A percentile compares a stretch with the other conserved stretches of the same genome.
Evolutionary conservation across 2,329 filamentous ascomycete genomes (phyloP).

Genomic region (Trichothecium roseum): DNA sequence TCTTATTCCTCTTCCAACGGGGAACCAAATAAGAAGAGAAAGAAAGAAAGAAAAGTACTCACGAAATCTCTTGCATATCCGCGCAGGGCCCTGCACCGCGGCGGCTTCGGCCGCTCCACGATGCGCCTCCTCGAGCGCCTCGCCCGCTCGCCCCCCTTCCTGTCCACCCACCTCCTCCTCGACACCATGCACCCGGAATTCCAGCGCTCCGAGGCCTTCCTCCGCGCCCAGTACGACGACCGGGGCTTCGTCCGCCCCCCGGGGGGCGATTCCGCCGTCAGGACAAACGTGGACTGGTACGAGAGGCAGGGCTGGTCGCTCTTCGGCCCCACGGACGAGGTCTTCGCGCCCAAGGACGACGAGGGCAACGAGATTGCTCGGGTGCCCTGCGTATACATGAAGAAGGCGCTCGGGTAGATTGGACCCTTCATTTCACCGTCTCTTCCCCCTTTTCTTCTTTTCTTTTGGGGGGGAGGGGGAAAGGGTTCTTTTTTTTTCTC

Average conservation of each 20-base stretch:
- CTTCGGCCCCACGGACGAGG: slow-evolving; percentile 6
- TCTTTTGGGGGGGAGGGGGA: no score
- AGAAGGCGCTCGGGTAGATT: slow-evolving; percentile 10
- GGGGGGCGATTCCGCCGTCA: no score
- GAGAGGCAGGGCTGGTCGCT: slow-evolving; percentile 14
- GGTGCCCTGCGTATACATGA: slow-evolving; percentile 13
- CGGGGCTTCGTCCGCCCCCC: slow-evolving; percentile 14
- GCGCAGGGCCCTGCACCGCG: slow-evolving; percentile 20
- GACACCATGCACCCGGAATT: slow-evolving; percentile 21
- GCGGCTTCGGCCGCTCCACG: slow-evolving; percentile 22
- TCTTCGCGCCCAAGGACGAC: slow-evolving; percentile 10
- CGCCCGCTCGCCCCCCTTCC: slow-evolving; percentile 18
- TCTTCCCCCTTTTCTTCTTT: slow-evolving; percentile 1
- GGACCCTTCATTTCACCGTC: not conserved
- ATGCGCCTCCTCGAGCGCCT: slow-evolving; percentile 23
- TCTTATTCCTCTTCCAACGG: no score
- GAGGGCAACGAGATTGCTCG: slow-evolving; percentile 4
- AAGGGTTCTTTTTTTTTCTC: no score
- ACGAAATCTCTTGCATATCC: no score
- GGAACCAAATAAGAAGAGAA: no score
- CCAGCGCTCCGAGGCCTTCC: slow-evolving; percentile 14
- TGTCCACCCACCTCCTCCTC: slow-evolving; percentile 21
- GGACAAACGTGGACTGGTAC: slow-evolving; percentile 20
- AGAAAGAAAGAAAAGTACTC: no score
- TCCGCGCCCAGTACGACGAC: slow-evolving; percentile 15